Evolutionary conservation across 768 basidiomycete genomes (phyloP), one percentile per base, ranked within the genome.

Genomic region (Termitomyces sp.): DNA sequence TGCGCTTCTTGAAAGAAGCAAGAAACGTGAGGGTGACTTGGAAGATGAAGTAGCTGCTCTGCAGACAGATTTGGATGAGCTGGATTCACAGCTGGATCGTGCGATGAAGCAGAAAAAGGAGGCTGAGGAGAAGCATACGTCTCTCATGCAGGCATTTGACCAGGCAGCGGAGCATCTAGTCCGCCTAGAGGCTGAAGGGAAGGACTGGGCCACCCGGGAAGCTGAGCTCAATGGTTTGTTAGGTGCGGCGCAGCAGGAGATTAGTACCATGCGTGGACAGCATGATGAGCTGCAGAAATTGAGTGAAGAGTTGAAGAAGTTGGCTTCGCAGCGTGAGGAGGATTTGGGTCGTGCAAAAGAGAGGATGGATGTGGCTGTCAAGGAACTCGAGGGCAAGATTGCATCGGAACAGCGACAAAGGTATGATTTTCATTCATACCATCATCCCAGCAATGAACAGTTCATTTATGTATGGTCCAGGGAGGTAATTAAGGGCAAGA

Each of bases 111-210:
- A 87, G 42, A 89, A 92, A 69, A 90, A 87, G 68, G 84, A 90
- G 62, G 83, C 79, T 42, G 89, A 93, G 58, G 87, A 89, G 68
- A 90, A 89, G 64, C 82, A 90, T 57, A 83, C 85, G 56, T 76
- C 82, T 14, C 75, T 92, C 49, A 79, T 84, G 27, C 74, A 79
- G 48, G 88, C 86, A 16, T 93, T 94, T 66, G 87, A 91, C 51
- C 79, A 92, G 62, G 92, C 93, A 19, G 89, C 91, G 1, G 88
- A 92, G 60, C 92, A 94, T 67, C 81, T 95, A 27, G 86, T 90
- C 7, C 80, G 86, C 0, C 72, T 96, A 35, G 95, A 98, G 72
- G 71, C 75, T 57, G 88, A 93, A 63, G 84, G 89, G 65, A 80
- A 83, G 55, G 78, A 79, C 16, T 89, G 87, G 86, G 72, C 71